Percentiles rank a stretch among this genome's conserved stretches.
phyloP scores from a whole-genome alignment of 2,329 filamentous ascomycete genomes.

The Didymella lethalis region DNA sequence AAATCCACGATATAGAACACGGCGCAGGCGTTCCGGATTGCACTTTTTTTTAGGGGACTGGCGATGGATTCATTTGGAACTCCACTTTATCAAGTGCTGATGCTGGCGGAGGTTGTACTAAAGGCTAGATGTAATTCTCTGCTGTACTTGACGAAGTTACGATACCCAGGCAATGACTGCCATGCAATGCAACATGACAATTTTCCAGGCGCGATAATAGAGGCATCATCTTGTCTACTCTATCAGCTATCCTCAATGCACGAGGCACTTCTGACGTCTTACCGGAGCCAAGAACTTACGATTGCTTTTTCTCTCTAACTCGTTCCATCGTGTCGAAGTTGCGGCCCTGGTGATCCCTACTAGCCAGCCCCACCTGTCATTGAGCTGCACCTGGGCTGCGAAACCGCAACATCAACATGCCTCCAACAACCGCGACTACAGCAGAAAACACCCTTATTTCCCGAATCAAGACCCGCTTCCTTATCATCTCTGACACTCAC shows the following conservation, averaged over 20 bases:
- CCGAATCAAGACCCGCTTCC: slow-evolving; percentile 51
- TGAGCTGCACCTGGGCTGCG: slow-evolving; percentile 1
- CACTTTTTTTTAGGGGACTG: neutral
- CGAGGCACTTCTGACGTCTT: neutral
- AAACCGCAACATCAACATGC: slow-evolving; percentile 23
- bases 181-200: slow-evolving; percentile 11
- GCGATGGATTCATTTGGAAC: slow-evolving; percentile 1
- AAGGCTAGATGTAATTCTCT: slow-evolving; percentile 2
- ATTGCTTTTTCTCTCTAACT: neutral
- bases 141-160: slow-evolving; percentile 13
- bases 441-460: neutral
- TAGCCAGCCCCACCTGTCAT: slow-evolving; percentile 12
- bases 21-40: slow-evolving; percentile 6
- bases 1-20: neutral
- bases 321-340: neutral
- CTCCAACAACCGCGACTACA: slow-evolving; percentile 7
- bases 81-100: slow-evolving; percentile 22
- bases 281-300: too few relatives aligned
- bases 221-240: neutral
- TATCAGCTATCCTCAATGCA: neutral
- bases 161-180: slow-evolving; percentile 21
- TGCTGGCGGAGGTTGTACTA: slow-evolving; percentile 16
- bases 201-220: neutral
- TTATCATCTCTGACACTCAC: slow-evolving; percentile 58
- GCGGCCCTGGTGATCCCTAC: slow-evolving; percentile 2